Percentiles rank a stretch among this genome's conserved stretches.
Evolutionary conservation across 2,329 filamentous ascomycete genomes (phyloP).

Genomic region (Hirsutella rhossiliensis): DNA sequence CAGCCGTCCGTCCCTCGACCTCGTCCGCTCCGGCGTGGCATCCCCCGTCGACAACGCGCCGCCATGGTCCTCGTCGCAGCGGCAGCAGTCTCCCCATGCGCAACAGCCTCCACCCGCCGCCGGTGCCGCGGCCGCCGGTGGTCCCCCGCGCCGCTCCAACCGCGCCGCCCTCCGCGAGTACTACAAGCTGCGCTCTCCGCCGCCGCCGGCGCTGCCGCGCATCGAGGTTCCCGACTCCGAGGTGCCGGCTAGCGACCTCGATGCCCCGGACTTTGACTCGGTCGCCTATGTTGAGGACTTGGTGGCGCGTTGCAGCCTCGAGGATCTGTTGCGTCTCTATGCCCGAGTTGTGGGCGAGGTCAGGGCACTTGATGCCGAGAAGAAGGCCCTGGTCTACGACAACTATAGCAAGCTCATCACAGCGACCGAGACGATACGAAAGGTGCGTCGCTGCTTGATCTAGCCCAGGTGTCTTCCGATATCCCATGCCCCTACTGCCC

Average conservation of each 20-base stretch:
- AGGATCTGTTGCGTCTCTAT: slow-evolving; percentile 59
- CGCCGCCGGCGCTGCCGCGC: slow-evolving; percentile 23
- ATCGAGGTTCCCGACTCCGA: slow-evolving; percentile 38
- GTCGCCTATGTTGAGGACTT: slow-evolving; percentile 53
- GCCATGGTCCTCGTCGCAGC: background rate
- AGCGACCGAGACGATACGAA: slow-evolving; percentile 92
- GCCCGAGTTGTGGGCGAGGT: slow-evolving; percentile 69
- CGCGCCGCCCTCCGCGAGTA: slow-evolving; percentile 85
- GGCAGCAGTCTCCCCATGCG: background rate
- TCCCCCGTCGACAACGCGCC: slow-evolving; percentile 29
- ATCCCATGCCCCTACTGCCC: background rate
- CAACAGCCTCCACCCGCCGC: too few species aligned
- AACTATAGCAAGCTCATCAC: slow-evolving; percentile 95
- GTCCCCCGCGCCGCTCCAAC: slow-evolving; percentile 42
- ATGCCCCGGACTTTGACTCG: slow-evolving; percentile 59
- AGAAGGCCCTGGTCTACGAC: slow-evolving; percentile 94
- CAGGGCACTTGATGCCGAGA: slow-evolving; percentile 81
- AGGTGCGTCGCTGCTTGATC: slow-evolving; percentile 28
- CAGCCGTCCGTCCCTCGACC: slow-evolving; percentile 57
- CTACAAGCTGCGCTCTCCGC: slow-evolving; percentile 58
- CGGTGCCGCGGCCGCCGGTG: background rate
- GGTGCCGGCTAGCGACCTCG: slow-evolving; percentile 58
- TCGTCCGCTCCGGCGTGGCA: slow-evolving; percentile 43
- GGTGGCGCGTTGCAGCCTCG: slow-evolving; percentile 49
- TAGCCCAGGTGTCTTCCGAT: background rate